Percentiles rank a stretch among this genome's conserved stretches.
Conservation (phyloP, 169 alveolate genomes). For the Ichthyophthirius multifiliis region DNA sequence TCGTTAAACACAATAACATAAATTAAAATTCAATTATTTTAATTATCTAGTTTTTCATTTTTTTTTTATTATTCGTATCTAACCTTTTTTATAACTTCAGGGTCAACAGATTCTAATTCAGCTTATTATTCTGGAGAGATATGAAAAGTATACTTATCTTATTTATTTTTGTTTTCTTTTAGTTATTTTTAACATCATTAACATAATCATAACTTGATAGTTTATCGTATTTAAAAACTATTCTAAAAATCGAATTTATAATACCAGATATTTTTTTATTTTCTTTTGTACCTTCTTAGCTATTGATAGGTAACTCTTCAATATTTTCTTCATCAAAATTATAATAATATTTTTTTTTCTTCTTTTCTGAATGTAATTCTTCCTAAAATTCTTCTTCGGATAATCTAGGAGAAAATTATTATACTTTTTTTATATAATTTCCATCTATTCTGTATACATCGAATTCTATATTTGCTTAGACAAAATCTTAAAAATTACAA, state of each 20-base stretch:
- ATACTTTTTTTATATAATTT: conserved; percentile 41
- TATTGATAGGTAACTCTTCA: not conserved
- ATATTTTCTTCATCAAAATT: conserved; percentile 7
- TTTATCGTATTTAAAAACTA: not conserved
- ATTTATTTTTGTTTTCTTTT: not conserved
- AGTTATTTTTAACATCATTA: not conserved
- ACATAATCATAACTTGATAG: not conserved
- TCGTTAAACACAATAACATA: no score
- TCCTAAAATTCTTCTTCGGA: conserved; percentile 51
- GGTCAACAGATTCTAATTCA: not conserved
- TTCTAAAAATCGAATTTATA: not conserved
- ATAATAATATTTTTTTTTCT: conserved; percentile 55
- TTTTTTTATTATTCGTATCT: not conserved
- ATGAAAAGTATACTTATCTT: not conserved
- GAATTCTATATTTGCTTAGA: conserved; percentile 52
- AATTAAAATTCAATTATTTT: no score
- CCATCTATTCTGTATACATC: conserved; percentile 49
- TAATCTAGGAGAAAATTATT: conserved; percentile 45
- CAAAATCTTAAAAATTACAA: conserved; percentile 48
- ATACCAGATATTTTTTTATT: not conserved
- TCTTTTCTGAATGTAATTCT: conserved; percentile 48
- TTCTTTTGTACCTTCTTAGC: not conserved
- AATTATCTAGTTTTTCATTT: not conserved
- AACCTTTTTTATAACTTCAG: not conserved
- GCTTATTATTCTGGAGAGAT: not conserved